These are phyloP conservation scores for Infundibulicybe gibba DNA, from an alignment of 768 basidiomycete species.

Conservation along the genomic window DNA sequence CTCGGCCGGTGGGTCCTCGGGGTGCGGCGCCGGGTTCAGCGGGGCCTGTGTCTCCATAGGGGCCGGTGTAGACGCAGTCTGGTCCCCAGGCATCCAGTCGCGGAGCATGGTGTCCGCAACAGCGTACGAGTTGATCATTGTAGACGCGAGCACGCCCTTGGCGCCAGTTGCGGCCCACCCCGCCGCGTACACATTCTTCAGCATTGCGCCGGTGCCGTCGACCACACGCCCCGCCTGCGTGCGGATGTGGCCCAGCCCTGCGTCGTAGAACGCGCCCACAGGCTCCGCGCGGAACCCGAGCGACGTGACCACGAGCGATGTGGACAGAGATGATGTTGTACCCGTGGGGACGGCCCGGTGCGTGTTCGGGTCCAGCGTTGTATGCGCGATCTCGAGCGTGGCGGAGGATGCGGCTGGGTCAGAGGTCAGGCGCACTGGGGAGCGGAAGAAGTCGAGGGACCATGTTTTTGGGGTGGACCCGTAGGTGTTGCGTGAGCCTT, in stretches of 20 bases:
- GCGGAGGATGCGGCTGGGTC: slow-evolving; percentile 19
- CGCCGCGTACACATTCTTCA: slow-evolving; percentile 78
- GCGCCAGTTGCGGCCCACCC: slow-evolving; percentile 95
- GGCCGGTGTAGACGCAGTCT: slow-evolving; percentile 1
- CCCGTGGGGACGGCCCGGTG: slow-evolving; percentile 53
- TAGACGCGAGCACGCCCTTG: slow-evolving; percentile 85
- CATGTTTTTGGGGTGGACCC: slow-evolving; percentile 63
- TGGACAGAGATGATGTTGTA: slow-evolving; percentile 44
- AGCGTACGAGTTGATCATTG: slow-evolving; percentile 89
- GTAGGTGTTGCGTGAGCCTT: slow-evolving; percentile 51
- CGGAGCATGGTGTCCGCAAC: slow-evolving; percentile 68
- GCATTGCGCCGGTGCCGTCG: slow-evolving; percentile 24
- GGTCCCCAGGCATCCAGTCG: slow-evolving; percentile 36
- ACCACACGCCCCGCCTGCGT: slow-evolving; percentile 48
- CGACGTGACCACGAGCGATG: slow-evolving; percentile 83
- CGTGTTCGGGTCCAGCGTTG: slow-evolving; percentile 45
- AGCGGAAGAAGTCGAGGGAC: slow-evolving; percentile 79
- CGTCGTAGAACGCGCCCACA: slow-evolving; percentile 54
- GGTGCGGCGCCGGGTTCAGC: slow-evolving; percentile 30
- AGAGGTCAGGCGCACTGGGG: slow-evolving; percentile 48
- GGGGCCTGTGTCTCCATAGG: slow-evolving; percentile 20
- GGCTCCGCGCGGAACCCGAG: slow-evolving; percentile 83
- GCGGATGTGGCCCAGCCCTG: slow-evolving; percentile 52
- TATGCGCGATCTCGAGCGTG: slow-evolving; percentile 58
- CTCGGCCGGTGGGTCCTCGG: slow-evolving; percentile 47